Evolutionary conservation across 164 flowering plant species (phyloP), one percentile per base, ranked within the genome.

Genomic region (Dillenia suffruticosa): DNA sequence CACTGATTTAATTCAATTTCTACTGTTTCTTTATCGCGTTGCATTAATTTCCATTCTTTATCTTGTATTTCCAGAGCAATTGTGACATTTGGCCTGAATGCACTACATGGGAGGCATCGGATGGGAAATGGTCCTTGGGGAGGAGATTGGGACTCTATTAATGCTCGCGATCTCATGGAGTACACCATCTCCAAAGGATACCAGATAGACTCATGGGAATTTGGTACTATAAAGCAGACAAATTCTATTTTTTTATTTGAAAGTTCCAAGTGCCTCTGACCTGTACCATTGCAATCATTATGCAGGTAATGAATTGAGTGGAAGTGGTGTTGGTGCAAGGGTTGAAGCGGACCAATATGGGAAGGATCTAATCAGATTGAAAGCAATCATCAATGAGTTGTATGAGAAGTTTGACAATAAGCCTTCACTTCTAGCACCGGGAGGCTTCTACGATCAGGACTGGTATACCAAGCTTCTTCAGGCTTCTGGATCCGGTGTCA

Each of bases 231-330:
- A 59, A 43, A n/a, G 16, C 10, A 53, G 15, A 19, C 9, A 19
- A 24, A 54, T 24, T 32, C 5, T 32, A 32, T 5, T 32, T 4
- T 32, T 32, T 32, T 4, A 4, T 32, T 32, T 6, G 5, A 32
- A 32, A 7, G 4, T 32, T 6, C 40, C 40, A 4, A 32, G 7
- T 32, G 40, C 6, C 40, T 32, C 40, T 32, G 40, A 32, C 7
- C 7, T 6, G 7, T 32, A 32, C 7, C 5, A 32, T 32, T 5
- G 40, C 40, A 32, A 32, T 32, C 40, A 32, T 32, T 5, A 32
- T 32, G 10, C 71, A 94, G 97, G 99, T 52, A 94, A 94, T 72
- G 99, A 91, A 71, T 73, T 94, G 72, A 78, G 99, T 73, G 98
- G 97, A 65, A 74, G 44, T 63, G 97, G 96, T 3, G 61, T 94